Base-by-base conservation (phyloP, 345 rosid species). In the Adansonia digitata region DNA sequence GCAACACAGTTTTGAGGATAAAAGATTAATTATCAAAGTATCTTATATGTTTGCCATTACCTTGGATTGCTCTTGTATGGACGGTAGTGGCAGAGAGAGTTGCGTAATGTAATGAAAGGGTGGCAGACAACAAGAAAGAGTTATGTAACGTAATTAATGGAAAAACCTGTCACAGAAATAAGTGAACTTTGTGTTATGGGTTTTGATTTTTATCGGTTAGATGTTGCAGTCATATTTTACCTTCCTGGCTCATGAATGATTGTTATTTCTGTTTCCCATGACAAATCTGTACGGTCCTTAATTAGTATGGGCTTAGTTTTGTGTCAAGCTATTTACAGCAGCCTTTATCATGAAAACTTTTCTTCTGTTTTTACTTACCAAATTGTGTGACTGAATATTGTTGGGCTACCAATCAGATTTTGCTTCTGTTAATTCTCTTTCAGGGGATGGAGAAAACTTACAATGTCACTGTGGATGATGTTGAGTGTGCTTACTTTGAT, bases 361-460 rank as follows among this genome's bases (percentile, higher is more conserved):
- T 42, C 11, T 42, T 42, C 10, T 40, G 7, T 42, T 42, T 42
- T 42, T 11, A 13, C 46, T n/a, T n/a, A n/a, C n/a, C n/a, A n/a
- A 42, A 42, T 42, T 42, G 46, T n/a, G 5, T 37, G 69, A 63
- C 0, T 9, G 20, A 73, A n/a, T 62, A n/a, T n/a, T 29, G 57
- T 22, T 42, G 72, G 34, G 14, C 31, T 64, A 60, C 69, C 22
- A 53, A 43, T 74, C 17, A 17, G 7, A 39, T 74, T 26, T 18
- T 74, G 57, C 56, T 48, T 59, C 43, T 46, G 42, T 39, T 73
- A 4, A 24, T 52, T 71, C 51, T 76, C 61, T 76, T 77, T 69
- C 85, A 95, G 99, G 88, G 82, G 80, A 89, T 93, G 97, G 92
- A 85, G 76, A 56, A 84, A 40, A 92, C 98, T 3, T 94, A 89